These are phyloP conservation scores for Ceratocystis destructans DNA, from an alignment of 2,329 filamentous ascomycete species.

Conservation along the genomic window DNA sequence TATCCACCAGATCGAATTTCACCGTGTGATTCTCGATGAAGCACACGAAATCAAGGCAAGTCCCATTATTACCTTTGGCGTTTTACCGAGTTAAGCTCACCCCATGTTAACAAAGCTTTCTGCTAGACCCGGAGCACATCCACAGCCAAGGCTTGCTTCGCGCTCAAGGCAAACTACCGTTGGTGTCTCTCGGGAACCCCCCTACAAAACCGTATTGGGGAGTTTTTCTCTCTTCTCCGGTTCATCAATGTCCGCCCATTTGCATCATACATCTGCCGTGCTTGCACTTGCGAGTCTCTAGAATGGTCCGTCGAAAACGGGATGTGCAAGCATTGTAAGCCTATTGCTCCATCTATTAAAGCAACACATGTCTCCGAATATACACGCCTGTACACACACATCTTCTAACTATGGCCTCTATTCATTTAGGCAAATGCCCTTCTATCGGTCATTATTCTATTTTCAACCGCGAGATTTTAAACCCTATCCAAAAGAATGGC, in stretches of 20 bases:
- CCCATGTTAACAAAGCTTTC: neutral
- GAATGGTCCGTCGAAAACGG: conserved; percentile 71
- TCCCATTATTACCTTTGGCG: neutral
- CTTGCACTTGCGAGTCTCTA: conserved; percentile 63
- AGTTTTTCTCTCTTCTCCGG: conserved; percentile 87
- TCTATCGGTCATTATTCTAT: conserved; percentile 40
- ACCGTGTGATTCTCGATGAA: conserved; percentile 87
- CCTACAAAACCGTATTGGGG: conserved; percentile 90
- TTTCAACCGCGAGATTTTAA: conserved; percentile 90
- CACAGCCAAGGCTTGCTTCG: conserved; percentile 90
- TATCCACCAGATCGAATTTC: conserved; percentile 76
- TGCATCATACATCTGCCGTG: conserved; percentile 85
- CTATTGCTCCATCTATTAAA: conserved; percentile 27
- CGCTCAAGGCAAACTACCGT: conserved; percentile 72
- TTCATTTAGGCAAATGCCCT: conserved; percentile 24
- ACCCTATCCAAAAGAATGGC: conserved; percentile 56
- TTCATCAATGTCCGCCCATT: conserved; percentile 85
- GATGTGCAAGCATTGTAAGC: conserved; percentile 50
- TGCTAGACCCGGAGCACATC: conserved; percentile 62
- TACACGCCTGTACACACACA: neutral
- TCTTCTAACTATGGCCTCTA: neutral
- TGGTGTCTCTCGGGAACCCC: conserved; percentile 95
- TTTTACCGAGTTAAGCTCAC: neutral
- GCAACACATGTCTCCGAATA: too few species aligned
- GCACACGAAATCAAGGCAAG: conserved; percentile 78